Conservation (phyloP, 2,329 filamentous ascomycete genomes). For the Seiridium cupressi region DNA sequence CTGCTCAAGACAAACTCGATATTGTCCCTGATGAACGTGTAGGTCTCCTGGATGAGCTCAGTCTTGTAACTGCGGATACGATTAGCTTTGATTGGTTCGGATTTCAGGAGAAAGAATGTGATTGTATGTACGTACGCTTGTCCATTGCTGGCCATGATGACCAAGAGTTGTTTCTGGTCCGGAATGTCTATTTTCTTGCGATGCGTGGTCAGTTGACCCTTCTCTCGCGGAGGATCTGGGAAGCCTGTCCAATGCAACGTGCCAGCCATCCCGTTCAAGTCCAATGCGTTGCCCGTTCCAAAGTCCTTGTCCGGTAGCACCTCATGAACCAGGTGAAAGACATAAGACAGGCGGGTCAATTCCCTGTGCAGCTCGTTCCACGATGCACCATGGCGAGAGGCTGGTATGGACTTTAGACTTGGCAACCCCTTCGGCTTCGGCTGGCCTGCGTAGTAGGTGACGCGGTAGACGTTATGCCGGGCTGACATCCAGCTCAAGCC, state of each 20-base stretch:
- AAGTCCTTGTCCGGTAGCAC: slow-evolving; percentile 47
- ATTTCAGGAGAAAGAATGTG: background rate
- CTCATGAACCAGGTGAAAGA: slow-evolving; percentile 55
- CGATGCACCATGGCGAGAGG: slow-evolving; percentile 9
- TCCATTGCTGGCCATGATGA: slow-evolving; percentile 49
- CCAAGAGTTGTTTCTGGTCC: slow-evolving; percentile 46
- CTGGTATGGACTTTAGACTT: slow-evolving; percentile 29
- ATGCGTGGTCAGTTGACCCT: slow-evolving; percentile 37
- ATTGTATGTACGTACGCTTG: slow-evolving; percentile 39
- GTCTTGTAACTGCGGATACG: slow-evolving; percentile 43
- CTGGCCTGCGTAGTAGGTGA: slow-evolving; percentile 53
- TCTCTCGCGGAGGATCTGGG: slow-evolving; percentile 41
- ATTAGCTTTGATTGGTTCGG: background rate
- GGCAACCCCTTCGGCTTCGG: slow-evolving; percentile 43
- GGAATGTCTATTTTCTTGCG: slow-evolving; percentile 57
- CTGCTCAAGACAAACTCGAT: slow-evolving; percentile 52
- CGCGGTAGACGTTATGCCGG: slow-evolving; percentile 46
- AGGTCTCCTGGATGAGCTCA: slow-evolving; percentile 52
- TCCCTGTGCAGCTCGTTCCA: slow-evolving; percentile 57
- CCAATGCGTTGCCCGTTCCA: slow-evolving; percentile 30
- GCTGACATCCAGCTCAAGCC: slow-evolving; percentile 57
- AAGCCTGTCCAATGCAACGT: slow-evolving; percentile 59
- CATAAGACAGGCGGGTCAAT: slow-evolving; percentile 54
- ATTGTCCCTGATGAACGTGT: slow-evolving; percentile 52
- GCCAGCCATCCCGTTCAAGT: slow-evolving; percentile 43